Base-by-base conservation (phyloP, 75 land plant genomes). In the Pinus tabuliformis region DNA sequence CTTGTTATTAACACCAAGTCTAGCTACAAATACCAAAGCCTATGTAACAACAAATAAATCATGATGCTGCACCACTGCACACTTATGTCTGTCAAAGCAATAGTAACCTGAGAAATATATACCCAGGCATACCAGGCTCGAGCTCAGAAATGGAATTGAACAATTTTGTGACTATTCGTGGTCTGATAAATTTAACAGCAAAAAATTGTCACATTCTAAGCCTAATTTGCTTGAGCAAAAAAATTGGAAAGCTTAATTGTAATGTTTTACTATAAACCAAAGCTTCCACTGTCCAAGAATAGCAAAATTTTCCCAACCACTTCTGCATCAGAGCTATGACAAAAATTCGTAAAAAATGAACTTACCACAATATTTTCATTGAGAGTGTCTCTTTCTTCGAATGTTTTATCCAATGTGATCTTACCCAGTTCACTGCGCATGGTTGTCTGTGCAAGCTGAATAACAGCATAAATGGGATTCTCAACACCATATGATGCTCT, bases 381-480 rank as follows among this genome's bases (percentile, higher is more conserved):
- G 39, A 96, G 85, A 0, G 90, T 89, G 30, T 93, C 97, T 59
- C 99, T 78, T 79, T 94, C 99, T 82, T 85, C 93, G 76, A 96
- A 94, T 1, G 97, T 94, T 84, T 96, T 96, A 79, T 96, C 99
- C 52, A 96, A 84, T 16, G 97, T 94, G 36, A 96, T 93, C 78
- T 96, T 96, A 9, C 99, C 99, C 52, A 96, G 86, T 68, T 94
- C 97, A 78, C 94, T 91, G 20, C 99, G 83, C 99, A 96, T 96
- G 6, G 97, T 96, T 16, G 99, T 94, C 73, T 94, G 97, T 0
- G 97, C 99, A 77, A 96, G 91, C 83, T 94, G 97, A 72, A 92
- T 90, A 49, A 96, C 92, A 14, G 99, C 94, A 78, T 79, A 89
- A 7, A 96, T 80, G 1, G 96, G 94, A 74, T 92, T 92, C 81